A percentile compares a stretch with the other conserved stretches of the same genome.
Evolutionary conservation across 2,329 filamentous ascomycete species (phyloP).

Genomic region (Verticillium albo-atrum): DNA sequence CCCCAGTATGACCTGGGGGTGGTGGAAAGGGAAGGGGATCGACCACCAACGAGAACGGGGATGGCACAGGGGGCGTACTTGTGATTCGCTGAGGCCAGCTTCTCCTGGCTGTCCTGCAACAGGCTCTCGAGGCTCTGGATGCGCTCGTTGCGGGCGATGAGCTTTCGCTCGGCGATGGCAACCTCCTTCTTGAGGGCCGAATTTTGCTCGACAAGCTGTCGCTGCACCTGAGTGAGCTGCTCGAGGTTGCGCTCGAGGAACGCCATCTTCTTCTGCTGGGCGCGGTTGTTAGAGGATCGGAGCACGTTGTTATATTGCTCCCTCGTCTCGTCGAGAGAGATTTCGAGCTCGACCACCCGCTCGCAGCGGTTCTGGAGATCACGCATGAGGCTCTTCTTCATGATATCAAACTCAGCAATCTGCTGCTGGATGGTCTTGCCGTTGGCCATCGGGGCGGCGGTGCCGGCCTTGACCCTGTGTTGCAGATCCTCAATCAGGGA

Average conservation of each 20-base stretch:
- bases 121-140: slow-evolving; percentile 91
- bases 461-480: slow-evolving; percentile 62
- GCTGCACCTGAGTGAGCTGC: slow-evolving; percentile 94
- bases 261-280: slow-evolving; percentile 99
- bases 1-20: neutral
- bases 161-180: slow-evolving; percentile 93
- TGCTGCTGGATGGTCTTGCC: slow-evolving; percentile 96
- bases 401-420: slow-evolving; percentile 96
- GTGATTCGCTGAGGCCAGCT: slow-evolving; percentile 94
- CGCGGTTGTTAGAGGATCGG: slow-evolving; percentile 92
- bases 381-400: slow-evolving; percentile 99
- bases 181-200: slow-evolving; percentile 97
- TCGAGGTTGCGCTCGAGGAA: slow-evolving; percentile 98
- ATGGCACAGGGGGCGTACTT: slow-evolving; percentile 58
- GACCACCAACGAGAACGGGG: slow-evolving; percentile 2
- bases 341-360: slow-evolving; percentile 95
- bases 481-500: slow-evolving; percentile 77
- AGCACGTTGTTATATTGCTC: slow-evolving; percentile 99
- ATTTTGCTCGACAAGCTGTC: slow-evolving; percentile 97
- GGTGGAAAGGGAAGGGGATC: neutral
- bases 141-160: slow-evolving; percentile 93
- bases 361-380: slow-evolving; percentile 98
- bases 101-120: slow-evolving; percentile 96
- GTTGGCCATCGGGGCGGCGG: slow-evolving; percentile 59
- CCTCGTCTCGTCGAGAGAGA: slow-evolving; percentile 91